Conservation (phyloP, 2,329 filamentous ascomycete species). For the Zasmidium angulare region DNA sequence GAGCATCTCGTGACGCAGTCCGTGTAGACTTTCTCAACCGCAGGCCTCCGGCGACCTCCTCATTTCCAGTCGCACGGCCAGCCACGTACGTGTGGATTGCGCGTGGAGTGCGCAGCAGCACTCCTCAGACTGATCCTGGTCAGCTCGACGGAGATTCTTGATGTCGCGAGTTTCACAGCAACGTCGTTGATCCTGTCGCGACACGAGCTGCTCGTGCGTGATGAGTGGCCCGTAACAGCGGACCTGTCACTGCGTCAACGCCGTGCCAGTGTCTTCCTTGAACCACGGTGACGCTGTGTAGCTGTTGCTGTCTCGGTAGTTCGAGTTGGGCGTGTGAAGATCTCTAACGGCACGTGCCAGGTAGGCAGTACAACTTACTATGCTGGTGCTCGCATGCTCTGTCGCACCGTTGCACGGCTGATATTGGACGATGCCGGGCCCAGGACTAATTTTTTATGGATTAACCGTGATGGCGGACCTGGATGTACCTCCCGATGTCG, state of each 20-base stretch:
- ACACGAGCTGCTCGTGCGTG: slow-evolving; percentile 2
- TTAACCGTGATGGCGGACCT: not conserved
- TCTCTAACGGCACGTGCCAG: slow-evolving; percentile 2
- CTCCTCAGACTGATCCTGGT: too few relatives aligned
- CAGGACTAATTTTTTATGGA: not conserved
- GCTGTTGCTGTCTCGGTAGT: slow-evolving; percentile 7
- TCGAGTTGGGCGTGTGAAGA: not conserved
- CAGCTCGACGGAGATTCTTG: not conserved
- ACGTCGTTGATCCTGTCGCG: not conserved
- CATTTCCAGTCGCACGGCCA: not conserved
- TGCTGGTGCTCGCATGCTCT: not conserved
- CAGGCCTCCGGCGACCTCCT: not conserved
- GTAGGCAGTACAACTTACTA: not conserved
- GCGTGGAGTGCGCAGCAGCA: not conserved
- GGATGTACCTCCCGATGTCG: not conserved
- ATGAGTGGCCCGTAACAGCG: not conserved
- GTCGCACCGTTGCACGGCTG: not conserved
- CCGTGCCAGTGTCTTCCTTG: slow-evolving; percentile 8
- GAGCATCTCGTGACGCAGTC: not conserved
- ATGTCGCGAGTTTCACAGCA: not conserved
- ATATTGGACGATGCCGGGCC: not conserved
- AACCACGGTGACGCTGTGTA: slow-evolving; percentile 10
- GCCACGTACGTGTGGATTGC: not conserved
- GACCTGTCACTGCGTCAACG: slow-evolving; percentile 6
- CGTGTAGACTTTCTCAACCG: not conserved